Evolutionary conservation across 2,329 filamentous ascomycete genomes (phyloP).

Genomic region (Exserohilum rostratum): DNA sequence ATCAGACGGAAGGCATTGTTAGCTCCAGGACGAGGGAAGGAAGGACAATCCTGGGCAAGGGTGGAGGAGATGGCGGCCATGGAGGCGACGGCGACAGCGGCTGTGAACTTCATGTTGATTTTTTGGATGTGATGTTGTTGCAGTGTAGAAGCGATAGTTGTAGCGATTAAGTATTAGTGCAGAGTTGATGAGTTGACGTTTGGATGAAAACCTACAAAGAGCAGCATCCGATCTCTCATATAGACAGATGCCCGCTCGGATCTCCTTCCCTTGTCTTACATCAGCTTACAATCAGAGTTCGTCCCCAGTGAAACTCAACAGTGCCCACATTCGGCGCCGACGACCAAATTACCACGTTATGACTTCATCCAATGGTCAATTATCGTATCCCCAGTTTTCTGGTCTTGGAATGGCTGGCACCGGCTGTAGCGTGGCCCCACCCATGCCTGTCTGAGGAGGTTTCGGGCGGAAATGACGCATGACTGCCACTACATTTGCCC

Average conservation of each 20-base stretch:
- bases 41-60: conserved; percentile 25
- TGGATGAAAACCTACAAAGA: background rate
- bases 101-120: conserved; percentile 43
- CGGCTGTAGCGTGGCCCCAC: conserved; percentile 9
- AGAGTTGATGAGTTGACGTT: conserved; percentile 10
- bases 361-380: conserved; percentile 12
- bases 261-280: conserved; percentile 5
- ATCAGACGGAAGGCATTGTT: conserved; percentile 57
- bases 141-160: conserved; percentile 8
- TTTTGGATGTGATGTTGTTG: conserved; percentile 9
- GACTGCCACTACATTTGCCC: conserved; percentile 4
- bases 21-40: conserved; percentile 30
- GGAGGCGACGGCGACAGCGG: conserved; percentile 26
- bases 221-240: conserved; percentile 10
- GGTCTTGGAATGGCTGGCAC: conserved; percentile 7
- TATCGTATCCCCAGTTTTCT: conserved; percentile 15
- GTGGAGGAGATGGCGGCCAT: conserved; percentile 35
- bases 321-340: conserved; percentile 7
- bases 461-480: conserved; percentile 8
- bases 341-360: conserved; percentile 10
- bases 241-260: conserved; percentile 5
- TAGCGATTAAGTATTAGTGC: conserved; percentile 11
- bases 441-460: background rate
- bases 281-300: conserved; percentile 5
- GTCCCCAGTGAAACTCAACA: conserved; percentile 3